These are phyloP conservation scores for Chalciporus chontae DNA, from an alignment of 768 basidiomycete species.

Conservation along the genomic window DNA sequence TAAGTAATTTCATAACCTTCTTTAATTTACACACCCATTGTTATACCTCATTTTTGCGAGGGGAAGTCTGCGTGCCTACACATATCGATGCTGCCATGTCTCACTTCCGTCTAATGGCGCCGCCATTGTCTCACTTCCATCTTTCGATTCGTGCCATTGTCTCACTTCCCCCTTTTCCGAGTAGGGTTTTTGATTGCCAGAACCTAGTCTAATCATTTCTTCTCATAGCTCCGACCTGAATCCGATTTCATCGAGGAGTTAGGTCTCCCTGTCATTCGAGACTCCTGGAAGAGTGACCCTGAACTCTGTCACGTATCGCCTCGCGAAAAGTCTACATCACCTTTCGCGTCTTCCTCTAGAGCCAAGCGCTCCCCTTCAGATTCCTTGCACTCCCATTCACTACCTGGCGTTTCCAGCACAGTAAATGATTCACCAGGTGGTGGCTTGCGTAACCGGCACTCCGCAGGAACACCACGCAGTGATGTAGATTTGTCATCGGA, in stretches of 20 bases:
- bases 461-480: conserved; percentile 22
- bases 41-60: background rate
- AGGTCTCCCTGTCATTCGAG: conserved; percentile 58
- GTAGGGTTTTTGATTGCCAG: background rate
- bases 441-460: conserved; percentile 10
- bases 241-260: conserved; percentile 59
- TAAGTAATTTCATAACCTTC: conserved; percentile 24
- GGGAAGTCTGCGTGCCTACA: background rate
- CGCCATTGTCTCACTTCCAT: background rate
- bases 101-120: background rate
- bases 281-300: conserved; percentile 52
- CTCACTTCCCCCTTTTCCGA: background rate
- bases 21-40: background rate
- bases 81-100: background rate
- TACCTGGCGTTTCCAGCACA: conserved; percentile 9
- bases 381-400: conserved; percentile 5
- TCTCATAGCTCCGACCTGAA: conserved; percentile 55
- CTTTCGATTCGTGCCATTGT: no score
- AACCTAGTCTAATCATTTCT: conserved; percentile 8
- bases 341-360: conserved; percentile 14
- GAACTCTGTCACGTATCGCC: conserved; percentile 14
- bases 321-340: conserved; percentile 23
- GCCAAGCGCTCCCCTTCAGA: conserved; percentile 11
- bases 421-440: conserved; percentile 4
- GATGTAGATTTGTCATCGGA: conserved; percentile 29